These are phyloP conservation scores for Rutstroemia sp. DNA, from an alignment of 2,329 filamentous ascomycete species.

Conservation along the genomic window DNA sequence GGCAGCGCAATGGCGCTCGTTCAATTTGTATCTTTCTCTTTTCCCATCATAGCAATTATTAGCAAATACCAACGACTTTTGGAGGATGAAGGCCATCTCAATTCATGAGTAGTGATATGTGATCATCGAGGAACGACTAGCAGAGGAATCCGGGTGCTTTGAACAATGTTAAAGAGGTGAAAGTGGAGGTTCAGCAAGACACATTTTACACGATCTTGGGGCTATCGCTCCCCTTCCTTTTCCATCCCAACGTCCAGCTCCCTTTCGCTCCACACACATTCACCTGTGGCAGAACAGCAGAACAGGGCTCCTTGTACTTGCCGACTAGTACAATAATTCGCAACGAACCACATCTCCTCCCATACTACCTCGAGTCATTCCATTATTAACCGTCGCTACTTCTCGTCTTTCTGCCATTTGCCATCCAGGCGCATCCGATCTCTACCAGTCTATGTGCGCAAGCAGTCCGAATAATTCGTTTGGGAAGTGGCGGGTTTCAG, in stretches of 20 bases:
- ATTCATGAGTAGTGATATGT: constrained; percentile 23
- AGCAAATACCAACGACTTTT: constrained; percentile 20
- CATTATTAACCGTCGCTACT: constrained; percentile 8
- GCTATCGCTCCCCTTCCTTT: constrained; percentile 1
- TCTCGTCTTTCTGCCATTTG: constrained; percentile 7
- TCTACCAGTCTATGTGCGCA: constrained; percentile 9
- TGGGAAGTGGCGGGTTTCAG: not conserved
- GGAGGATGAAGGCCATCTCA: constrained; percentile 15
- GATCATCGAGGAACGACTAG: constrained; percentile 11
- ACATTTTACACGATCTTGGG: not conserved
- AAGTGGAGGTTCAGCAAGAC: constrained; percentile 10
- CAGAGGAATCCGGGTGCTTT: constrained; percentile 8
- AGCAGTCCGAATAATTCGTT: constrained; percentile 2
- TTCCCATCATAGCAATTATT: constrained; percentile 26
- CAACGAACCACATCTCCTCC: not conserved
- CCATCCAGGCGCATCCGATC: constrained; percentile 15
- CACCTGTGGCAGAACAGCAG: constrained; percentile 12
- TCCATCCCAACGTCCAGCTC: constrained; percentile 7
- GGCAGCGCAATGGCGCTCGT: constrained; percentile 9
- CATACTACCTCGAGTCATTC: constrained; percentile 2
- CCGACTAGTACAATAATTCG: constrained; percentile 5
- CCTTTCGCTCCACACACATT: constrained; percentile 13
- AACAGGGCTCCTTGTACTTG: constrained; percentile 18
- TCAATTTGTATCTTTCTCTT: constrained; percentile 16
- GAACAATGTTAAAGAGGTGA: constrained; percentile 20